A percentile compares a stretch with the other conserved stretches of the same genome.
Evolutionary conservation across 1,284 basidiomycete genomes (phyloP).

Genomic region (Malassezia dermatis): DNA sequence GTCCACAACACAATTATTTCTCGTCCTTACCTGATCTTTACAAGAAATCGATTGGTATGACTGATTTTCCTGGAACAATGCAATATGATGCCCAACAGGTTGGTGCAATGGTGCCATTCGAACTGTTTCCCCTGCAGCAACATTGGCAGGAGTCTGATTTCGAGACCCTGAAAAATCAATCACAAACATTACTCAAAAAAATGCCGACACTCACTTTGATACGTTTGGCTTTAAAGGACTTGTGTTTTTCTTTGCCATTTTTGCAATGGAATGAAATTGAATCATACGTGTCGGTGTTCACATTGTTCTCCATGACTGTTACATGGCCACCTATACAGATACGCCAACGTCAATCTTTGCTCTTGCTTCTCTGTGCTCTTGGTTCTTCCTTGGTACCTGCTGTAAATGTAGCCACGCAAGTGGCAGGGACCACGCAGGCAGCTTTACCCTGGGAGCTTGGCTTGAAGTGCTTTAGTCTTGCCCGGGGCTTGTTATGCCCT

Average conservation of each 20-base stretch:
- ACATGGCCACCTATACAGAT: not conserved
- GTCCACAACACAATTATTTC: not conserved
- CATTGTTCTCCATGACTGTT: not conserved
- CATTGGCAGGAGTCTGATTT: conserved; percentile 7
- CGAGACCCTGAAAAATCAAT: not conserved
- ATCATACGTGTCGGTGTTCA: not conserved
- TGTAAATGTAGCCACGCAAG: not conserved
- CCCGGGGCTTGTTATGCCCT: conserved; percentile 11
- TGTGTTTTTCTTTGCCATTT: conserved; percentile 7
- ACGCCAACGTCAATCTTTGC: conserved; percentile 4
- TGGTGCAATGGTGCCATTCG: not conserved
- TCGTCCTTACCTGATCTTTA: not conserved
- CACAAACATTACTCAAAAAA: not conserved
- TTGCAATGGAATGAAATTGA: conserved; percentile 11
- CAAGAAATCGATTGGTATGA: not conserved
- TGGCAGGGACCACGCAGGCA: not conserved
- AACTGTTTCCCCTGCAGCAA: not conserved
- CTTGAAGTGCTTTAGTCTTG: conserved; percentile 2
- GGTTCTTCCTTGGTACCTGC: conserved; percentile 1
- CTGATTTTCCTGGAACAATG: conserved; percentile 3
- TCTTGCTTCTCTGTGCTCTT: conserved; percentile 10
- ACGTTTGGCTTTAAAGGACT: not conserved
- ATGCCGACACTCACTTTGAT: not conserved
- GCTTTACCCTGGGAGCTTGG: conserved; percentile 15
- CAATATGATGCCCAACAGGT: not conserved